Conservation (phyloP, 257 asterid species). For the Solanum medicagineum region DNA sequence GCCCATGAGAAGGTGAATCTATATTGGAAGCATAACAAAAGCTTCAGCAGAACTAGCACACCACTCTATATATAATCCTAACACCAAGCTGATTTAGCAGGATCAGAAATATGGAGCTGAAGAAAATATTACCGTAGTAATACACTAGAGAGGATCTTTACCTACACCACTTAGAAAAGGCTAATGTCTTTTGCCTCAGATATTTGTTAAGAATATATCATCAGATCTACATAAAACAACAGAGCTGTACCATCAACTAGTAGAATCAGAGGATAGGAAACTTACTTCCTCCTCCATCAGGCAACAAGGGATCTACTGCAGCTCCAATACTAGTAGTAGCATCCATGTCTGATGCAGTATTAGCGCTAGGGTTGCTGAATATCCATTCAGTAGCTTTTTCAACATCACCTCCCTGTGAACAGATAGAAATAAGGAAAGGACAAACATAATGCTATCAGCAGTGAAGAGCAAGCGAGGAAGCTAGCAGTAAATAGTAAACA, state of each 20-base stretch:
- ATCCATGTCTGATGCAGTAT: constrained; percentile 40
- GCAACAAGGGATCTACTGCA: constrained; percentile 40
- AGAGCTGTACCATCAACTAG: neutral
- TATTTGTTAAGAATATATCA: neutral
- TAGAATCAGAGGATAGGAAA: constrained; percentile 6
- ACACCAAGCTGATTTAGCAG: neutral
- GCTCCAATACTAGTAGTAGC: constrained; percentile 41
- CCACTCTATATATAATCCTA: neutral
- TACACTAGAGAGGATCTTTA: neutral
- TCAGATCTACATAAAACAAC: neutral
- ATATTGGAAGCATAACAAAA: neutral
- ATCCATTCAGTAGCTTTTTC: constrained; percentile 97
- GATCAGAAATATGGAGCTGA: neutral
- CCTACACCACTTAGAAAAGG: neutral
- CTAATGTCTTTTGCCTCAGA: neutral
- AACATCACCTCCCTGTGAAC: constrained; percentile 68
- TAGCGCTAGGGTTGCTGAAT: constrained; percentile 49
- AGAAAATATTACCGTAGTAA: neutral
- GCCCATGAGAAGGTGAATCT: neutral
- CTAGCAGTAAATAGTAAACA: neutral
- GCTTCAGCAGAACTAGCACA: neutral
- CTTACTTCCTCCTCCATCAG: constrained; percentile 98
- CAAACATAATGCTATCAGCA: neutral
- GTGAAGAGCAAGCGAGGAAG: neutral
- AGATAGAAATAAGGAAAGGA: neutral